Evolutionary conservation across 2,329 filamentous ascomycete species (phyloP), one percentile per base, ranked within the genome.

Genomic region (Microdochium paspali): DNA sequence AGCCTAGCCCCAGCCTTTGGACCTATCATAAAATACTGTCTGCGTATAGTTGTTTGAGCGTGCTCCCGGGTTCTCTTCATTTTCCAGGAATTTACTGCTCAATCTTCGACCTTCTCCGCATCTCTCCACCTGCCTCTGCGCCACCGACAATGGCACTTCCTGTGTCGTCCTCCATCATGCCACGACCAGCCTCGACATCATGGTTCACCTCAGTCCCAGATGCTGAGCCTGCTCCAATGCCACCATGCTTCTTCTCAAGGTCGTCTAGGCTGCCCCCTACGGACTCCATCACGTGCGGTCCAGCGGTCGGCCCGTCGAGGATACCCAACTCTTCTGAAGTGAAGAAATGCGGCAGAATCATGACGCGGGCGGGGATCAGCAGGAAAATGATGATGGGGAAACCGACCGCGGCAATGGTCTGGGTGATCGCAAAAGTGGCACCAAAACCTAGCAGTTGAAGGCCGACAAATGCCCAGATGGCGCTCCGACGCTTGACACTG

Each of bases 341-440:
- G 54, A 89, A 83, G 60, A 77, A 72, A 28, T 67, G 66, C 1
- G 85, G 85, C 54, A 90, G 68, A 5, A 88, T 51, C 50, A 79
- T 68, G 2, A 82, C 77, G 9, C 85, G 74, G 2, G 82, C 65
- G 0, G 85, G 85, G 23, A 89, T 82, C 4, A 89, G 69, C 15
- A 79, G 64, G 44, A 89, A 66, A 57, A 90, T 88, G 53, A 88
- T 77, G 30, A 89, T 74, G 9, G 87, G 87, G 54, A 90, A 91
- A 0, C 87, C 87, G 10, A 91, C 86, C 2, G 87, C 87, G 2
- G 86, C 87, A 45, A 90, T 84, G 0, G 87, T 90, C 66, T 91
- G 83, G 0, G 87, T 90, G 57, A 90, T 87, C 50, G 87, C 86
- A 61, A 91, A 90, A 0, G 87, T 91, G 21, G 82, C 85, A 2